Base-by-base conservation (phyloP, 2,329 filamentous ascomycete species). In the Dendrostoma leiphaemia region DNA sequence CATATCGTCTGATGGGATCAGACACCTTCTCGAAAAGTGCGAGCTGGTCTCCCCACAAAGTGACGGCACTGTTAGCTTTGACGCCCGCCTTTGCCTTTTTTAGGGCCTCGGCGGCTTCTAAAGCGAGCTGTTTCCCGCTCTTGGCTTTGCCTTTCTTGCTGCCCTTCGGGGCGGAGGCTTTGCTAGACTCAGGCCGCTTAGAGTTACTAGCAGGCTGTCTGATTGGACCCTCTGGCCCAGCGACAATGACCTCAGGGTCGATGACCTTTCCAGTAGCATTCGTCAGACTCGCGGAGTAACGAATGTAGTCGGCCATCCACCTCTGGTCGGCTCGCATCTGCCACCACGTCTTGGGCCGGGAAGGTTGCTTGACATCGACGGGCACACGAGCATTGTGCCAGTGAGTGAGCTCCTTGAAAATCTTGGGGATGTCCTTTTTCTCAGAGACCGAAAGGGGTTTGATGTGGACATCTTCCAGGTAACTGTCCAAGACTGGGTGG, bases 221-320 rank as follows among this genome's bases (percentile, higher is more conserved):
- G 15, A 49, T 41, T 61, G 58, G 51, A 47, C 59, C 51, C n/a
- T 56, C 45, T 24, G 48, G 13, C 4, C 29, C 38, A 19, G 81
- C 76, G 1, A 86, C 78, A 46, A 90, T 80, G 4, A 74, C 81
- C 64, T 90, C 85, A 0, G 85, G 85, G 23, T 86, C 76, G 5
- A 90, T 74, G 2, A 72, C 73, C 59, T 84, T 88, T 3, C 85
- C 86, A 2, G 77, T 73, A 0, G 82, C 75, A 53, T 84, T 86
- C 0, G 85, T 88, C 44, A 91, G 73, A 67, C 85, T 89, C 12
- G 84, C 85, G 2, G 88, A 85, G 64, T 91, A 91, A 1, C 77
- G 74, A 26, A 78, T 77, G 69, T 88, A 88, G 55, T 89, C 84
- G 1, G 80, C 78, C 80, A 89, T 87, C 63, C 83, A 84, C 48